phyloP scores from a whole-genome alignment of 1,284 basidiomycete genomes.

The Ustilago hordei region DNA sequence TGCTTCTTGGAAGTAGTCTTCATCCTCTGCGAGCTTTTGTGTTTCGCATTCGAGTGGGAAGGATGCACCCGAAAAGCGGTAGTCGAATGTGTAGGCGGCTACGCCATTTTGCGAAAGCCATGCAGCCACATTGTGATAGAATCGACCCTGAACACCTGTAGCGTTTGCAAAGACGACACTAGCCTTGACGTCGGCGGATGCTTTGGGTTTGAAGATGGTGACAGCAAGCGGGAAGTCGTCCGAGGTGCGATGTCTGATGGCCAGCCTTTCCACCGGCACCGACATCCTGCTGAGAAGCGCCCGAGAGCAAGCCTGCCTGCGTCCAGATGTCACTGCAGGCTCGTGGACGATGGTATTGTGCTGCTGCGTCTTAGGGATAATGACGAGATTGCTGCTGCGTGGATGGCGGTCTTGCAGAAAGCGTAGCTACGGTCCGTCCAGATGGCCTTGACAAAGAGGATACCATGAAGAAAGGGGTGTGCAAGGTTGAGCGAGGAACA shows the following conservation, averaged over 20 bases:
- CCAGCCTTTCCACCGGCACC: slow-evolving; percentile 18
- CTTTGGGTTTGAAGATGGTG: slow-evolving; percentile 45
- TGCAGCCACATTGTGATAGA: slow-evolving; percentile 56
- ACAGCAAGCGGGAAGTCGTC: slow-evolving; percentile 53
- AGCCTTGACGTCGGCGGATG: slow-evolving; percentile 19
- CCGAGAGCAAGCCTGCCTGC: background rate
- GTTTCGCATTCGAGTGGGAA: slow-evolving; percentile 52
- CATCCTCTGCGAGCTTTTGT: slow-evolving; percentile 42
- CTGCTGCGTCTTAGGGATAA: background rate
- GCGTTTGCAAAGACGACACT: slow-evolving; percentile 55
- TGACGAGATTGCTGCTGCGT: background rate
- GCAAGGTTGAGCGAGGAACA: slow-evolving; percentile 13
- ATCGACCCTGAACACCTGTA: slow-evolving; percentile 56
- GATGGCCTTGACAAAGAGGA: background rate
- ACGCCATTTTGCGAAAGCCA: slow-evolving; percentile 55
- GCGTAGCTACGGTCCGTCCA: background rate
- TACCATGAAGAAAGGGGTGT: background rate
- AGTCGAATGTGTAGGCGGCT: slow-evolving; percentile 58
- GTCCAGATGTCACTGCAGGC: background rate
- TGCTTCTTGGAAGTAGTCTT: slow-evolving; percentile 51
- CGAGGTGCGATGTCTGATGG: slow-evolving; percentile 25
- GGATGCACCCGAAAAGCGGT: slow-evolving; percentile 52
- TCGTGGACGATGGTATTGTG: background rate
- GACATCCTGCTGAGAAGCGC: slow-evolving; percentile 16
- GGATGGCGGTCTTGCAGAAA: background rate